Conservation (phyloP, 371 early-diverging fungal species). For the Choanephora cucurbitarum region DNA sequence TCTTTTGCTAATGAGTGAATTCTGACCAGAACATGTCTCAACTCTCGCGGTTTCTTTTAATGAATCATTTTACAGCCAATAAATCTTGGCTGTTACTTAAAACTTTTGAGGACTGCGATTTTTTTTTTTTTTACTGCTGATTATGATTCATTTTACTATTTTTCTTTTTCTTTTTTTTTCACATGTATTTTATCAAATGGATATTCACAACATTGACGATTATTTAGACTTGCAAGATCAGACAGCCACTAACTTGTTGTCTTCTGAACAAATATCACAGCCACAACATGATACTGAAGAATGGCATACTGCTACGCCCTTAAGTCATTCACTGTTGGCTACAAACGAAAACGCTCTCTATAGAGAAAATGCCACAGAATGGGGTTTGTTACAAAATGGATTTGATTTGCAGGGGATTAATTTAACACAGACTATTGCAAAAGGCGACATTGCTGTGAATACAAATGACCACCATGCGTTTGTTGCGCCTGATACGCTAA, state of each 20-base stretch:
- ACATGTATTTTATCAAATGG: slow-evolving; percentile 20
- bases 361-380: slow-evolving; percentile 2
- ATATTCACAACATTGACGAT: slow-evolving; percentile 33
- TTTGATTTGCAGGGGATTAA: slow-evolving; percentile 11
- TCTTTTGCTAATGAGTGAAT: no score
- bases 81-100: no score
- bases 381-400: slow-evolving; percentile 19
- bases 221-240: slow-evolving; percentile 29
- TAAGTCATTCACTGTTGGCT: not conserved
- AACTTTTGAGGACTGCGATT: no score
- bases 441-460: not conserved
- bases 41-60: no score
- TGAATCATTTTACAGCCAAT: no score
- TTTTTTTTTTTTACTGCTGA: no score
- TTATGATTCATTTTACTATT: no score
- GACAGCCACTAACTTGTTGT: slow-evolving; percentile 17
- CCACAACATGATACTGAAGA: slow-evolving; percentile 10
- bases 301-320: slow-evolving; percentile 24
- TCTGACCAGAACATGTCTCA: no score
- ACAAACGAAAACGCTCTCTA: not conserved
- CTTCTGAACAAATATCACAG: slow-evolving; percentile 14
- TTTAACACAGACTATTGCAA: slow-evolving; percentile 9
- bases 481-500: slow-evolving; percentile 22
- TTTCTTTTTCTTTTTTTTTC: slow-evolving; percentile 3
- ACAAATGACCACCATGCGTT: slow-evolving; percentile 5